Evolutionary conservation across 2,329 filamentous ascomycete species (phyloP).

Genomic region (Aspergillus fijiensis): DNA sequence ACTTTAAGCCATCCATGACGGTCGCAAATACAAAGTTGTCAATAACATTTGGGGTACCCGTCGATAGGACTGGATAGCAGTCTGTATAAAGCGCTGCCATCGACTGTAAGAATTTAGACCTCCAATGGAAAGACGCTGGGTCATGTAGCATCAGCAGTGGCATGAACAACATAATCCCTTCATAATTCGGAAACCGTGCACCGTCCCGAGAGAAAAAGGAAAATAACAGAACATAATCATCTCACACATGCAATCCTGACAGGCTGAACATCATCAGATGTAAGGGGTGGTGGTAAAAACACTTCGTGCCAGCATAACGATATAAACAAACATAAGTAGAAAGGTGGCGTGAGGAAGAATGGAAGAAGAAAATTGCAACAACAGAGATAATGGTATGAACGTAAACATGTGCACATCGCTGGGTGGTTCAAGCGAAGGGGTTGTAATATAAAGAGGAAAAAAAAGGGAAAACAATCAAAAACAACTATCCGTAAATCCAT

Average conservation of each 20-base stretch:
- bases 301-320: slow-evolving; percentile 28
- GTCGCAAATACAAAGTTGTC: slow-evolving; percentile 2
- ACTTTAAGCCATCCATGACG: background rate
- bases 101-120: slow-evolving; percentile 1
- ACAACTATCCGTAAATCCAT: slow-evolving; percentile 32
- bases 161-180: slow-evolving; percentile 15
- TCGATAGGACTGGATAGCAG: slow-evolving; percentile 5
- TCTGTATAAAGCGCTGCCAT: slow-evolving; percentile 1
- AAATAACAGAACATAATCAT: slow-evolving; percentile 21
- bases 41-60: slow-evolving; percentile 5
- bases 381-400: slow-evolving; percentile 19
- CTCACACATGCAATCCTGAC: slow-evolving; percentile 28
- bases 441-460: slow-evolving; percentile 10
- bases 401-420: slow-evolving; percentile 34
- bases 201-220: slow-evolving; percentile 14
- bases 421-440: slow-evolving; percentile 26
- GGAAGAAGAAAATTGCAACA: slow-evolving; percentile 11
- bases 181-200: slow-evolving; percentile 14
- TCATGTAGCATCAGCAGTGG: slow-evolving; percentile 16
- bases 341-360: slow-evolving; percentile 11
- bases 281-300: slow-evolving; percentile 18
- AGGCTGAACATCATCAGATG: slow-evolving; percentile 21
- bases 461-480: slow-evolving; percentile 19
- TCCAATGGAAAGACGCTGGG: background rate
- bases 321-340: slow-evolving; percentile 31